Base-by-base conservation (phyloP, 2,329 filamentous ascomycete genomes). In the Blastomyces gilchristii region DNA sequence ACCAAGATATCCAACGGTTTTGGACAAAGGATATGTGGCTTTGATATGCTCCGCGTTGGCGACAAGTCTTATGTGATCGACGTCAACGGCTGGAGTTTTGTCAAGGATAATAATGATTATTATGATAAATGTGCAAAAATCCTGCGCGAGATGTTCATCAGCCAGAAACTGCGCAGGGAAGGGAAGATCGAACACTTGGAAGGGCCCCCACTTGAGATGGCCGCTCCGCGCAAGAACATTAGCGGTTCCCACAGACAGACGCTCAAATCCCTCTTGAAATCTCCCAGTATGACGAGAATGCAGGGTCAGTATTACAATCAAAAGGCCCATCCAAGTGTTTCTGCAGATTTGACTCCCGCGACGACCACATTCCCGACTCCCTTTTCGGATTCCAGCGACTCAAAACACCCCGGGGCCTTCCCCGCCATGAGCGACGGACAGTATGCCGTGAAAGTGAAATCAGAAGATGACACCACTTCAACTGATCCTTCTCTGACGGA, bases 51-150 rank as follows among this genome's bases (percentile, higher is more conserved):
- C 63, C 87, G 95, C 37, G 91, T 92, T 14, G 87, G 86, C 59
- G 90, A 91, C 18, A 90, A 90, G 74, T 97, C 93, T 73, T 99
- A 91, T 76, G 94, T 99, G 58, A 99, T 99, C 68, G 94, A 99
- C 71, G 94, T 99, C 69, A 99, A 99, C 74, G 94, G 94, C 14
- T 99, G 95, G 95, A 97, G 93, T 72, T 99, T 99, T 71, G 94
- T 99, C 74, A 99, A 99, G 75, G 95, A 99, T 74, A 99, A 99
- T 70, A 93, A 97, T 66, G 92, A 96, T 65, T 99, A 99, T 75
- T 99, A 99, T 74, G 90, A 97, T 71, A 90, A 91, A 71, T 94
- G 88, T 69, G 86, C 94, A 28, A 87, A 81, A 64, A 96, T 97
- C 58, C 79, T 99, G 60, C 90, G 87, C 71, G 87, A 94, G 7